These are phyloP conservation scores for Anacardium occidentale DNA, from an alignment of 345 rosid species.

Conservation along the genomic window DNA sequence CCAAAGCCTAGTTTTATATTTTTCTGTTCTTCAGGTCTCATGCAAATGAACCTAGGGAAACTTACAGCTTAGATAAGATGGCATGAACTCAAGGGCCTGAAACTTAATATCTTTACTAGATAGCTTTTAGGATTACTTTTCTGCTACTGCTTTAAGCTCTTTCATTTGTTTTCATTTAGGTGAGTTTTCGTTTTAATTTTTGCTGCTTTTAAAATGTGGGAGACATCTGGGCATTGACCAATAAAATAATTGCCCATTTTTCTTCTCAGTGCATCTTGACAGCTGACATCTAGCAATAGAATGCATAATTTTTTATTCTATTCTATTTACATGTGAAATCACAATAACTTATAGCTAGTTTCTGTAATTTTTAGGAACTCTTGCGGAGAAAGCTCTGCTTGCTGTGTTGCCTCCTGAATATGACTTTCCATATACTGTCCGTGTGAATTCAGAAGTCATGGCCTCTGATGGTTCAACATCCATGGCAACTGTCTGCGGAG, in stretches of 20 bases:
- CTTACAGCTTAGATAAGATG: neutral
- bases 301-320: neutral
- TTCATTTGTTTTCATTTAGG: neutral
- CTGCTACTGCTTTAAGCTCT: slow-evolving; percentile 1
- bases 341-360: slow-evolving; percentile 14
- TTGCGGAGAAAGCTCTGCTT: slow-evolving; percentile 93
- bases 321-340: neutral
- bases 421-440: slow-evolving; percentile 71
- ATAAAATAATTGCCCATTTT: neutral
- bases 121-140: neutral
- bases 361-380: slow-evolving; percentile 59
- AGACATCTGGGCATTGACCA: neutral
- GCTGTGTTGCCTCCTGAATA: slow-evolving; percentile 89
- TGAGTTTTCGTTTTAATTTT: neutral
- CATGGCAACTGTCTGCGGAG: slow-evolving; percentile 98
- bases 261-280: neutral
- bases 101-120: neutral
- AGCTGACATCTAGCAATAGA: neutral
- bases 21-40: neutral
- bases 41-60: neutral
- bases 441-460: slow-evolving; percentile 95
- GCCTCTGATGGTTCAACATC: slow-evolving; percentile 99
- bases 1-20: neutral
- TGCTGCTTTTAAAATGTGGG: neutral
- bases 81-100: neutral